Percentiles rank a stretch among this genome's conserved stretches.
Evolutionary conservation across 257 asterid species (phyloP).

Genomic region (Phtheirospermum japonicum): DNA sequence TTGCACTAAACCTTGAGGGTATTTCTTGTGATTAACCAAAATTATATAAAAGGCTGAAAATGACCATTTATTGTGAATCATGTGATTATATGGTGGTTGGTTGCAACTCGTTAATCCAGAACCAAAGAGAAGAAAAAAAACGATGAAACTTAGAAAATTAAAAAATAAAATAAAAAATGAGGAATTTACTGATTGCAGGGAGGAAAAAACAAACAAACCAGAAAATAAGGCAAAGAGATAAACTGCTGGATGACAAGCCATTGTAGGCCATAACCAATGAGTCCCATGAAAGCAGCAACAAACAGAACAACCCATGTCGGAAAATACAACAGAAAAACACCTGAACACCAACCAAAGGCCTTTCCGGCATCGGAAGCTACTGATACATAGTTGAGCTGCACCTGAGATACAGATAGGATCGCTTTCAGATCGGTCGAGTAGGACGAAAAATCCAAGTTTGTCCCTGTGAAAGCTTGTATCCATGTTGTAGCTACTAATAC

Average conservation of each 20-base stretch:
- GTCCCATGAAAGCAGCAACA: conserved; percentile 56
- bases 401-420: conserved; percentile 49
- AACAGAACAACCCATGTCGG: conserved; percentile 49
- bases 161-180: no score
- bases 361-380: conserved; percentile 68
- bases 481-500: conserved; percentile 48
- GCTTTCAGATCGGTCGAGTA: conserved; percentile 54
- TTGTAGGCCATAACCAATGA: conserved; percentile 59
- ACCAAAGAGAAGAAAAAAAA: no score
- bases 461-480: conserved; percentile 75
- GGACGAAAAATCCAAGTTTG: conserved; percentile 55
- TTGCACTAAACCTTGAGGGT: no score
- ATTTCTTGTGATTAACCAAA: no score
- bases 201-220: no score
- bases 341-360: conserved; percentile 73
- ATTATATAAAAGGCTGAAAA: no score
- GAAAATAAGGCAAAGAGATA: conserved; percentile 52
- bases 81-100: no score
- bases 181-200: no score
- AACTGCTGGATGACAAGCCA: conserved; percentile 46
- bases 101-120: no score
- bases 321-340: conserved; percentile 43
- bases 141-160: no score
- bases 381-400: conserved; percentile 52
- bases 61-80: no score